Base-by-base conservation (phyloP, 306 rosid species). In the Fragaria nilgerrensis region DNA sequence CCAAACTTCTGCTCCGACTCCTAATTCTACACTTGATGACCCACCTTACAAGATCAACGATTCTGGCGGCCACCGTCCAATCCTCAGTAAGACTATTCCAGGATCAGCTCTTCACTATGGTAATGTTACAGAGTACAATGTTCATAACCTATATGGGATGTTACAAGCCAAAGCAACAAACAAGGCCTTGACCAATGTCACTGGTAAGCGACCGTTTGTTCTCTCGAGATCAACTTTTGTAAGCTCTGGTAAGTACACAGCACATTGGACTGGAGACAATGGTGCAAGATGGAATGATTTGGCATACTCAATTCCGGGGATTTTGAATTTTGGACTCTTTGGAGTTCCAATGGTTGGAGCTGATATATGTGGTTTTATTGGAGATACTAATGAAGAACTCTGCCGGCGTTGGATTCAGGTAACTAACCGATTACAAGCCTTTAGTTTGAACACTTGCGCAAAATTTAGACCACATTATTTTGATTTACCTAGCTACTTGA, bases 331-430 rank as follows among this genome's bases (percentile, higher is more conserved):
- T 70, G 98, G 98, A n/a, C 85, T 94, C 63, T 92, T 88, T 64
- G 98, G 97, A 80, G 75, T 94, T 81, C 96, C 97, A 10, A 89
- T 94, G 98, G 96, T 94, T 78, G 98, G 98, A 47, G 89, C 98
- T 70, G 97, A 94, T 80, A 90, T 94, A 43, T 94, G 98, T 79
- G 98, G 98, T 41, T 94, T 90, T 78, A 17, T 50, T 8, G 53
- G 81, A 67, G 10, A 85, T 83, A 94, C 98, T 52, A 89, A 53
- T 9, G 98, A 94, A 87, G 98, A 94, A 77, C 96, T 92, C 39
- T 94, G 98, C 47, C 70, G 83, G 70, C 93, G 98, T 5, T 94
- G 98, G 97, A 94, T 94, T 83, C 97, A 94, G 98, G 98, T 90
- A 84, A 76, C 27, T 92, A 83, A 74, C 73, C 58, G 61, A 53